phyloP scores from a whole-genome alignment of 2,329 filamentous ascomycete species.

The Colletotrichum siamense region DNA sequence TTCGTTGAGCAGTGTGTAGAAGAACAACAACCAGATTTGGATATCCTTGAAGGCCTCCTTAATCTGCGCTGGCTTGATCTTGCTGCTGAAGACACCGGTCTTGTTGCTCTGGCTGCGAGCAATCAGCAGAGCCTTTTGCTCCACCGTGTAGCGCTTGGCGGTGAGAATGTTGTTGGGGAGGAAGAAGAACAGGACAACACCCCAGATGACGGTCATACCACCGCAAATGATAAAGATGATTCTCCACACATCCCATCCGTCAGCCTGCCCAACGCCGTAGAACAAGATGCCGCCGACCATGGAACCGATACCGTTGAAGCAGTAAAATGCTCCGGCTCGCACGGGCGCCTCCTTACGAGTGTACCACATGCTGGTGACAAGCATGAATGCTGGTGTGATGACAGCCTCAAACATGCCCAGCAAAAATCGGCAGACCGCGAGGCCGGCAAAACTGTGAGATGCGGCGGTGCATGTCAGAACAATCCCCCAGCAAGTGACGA shows the following conservation, averaged over 20 bases:
- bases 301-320: constrained; percentile 19
- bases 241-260: constrained; percentile 24
- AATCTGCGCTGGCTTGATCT: constrained; percentile 44
- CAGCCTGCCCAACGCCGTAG: constrained; percentile 28
- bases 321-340: constrained; percentile 23
- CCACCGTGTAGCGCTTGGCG: constrained; percentile 62
- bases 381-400: constrained; percentile 33
- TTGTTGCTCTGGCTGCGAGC: constrained; percentile 49
- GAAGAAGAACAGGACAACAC: constrained; percentile 27
- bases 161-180: constrained; percentile 52
- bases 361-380: constrained; percentile 36
- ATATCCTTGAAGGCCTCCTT: constrained; percentile 44
- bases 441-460: constrained; percentile 29
- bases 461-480: constrained; percentile 29
- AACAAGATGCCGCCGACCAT: constrained; percentile 23
- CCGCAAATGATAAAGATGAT: constrained; percentile 29
- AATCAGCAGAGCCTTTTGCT: constrained; percentile 61
- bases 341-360: constrained; percentile 26
- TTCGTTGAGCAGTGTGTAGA: constrained; percentile 30
- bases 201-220: constrained; percentile 21
- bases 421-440: constrained; percentile 37
- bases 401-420: constrained; percentile 35
- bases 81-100: constrained; percentile 45
- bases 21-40: constrained; percentile 48
- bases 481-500: constrained; percentile 26